Base-by-base conservation (phyloP, 148 eudicot genomes). In the Drosera capensis region DNA sequence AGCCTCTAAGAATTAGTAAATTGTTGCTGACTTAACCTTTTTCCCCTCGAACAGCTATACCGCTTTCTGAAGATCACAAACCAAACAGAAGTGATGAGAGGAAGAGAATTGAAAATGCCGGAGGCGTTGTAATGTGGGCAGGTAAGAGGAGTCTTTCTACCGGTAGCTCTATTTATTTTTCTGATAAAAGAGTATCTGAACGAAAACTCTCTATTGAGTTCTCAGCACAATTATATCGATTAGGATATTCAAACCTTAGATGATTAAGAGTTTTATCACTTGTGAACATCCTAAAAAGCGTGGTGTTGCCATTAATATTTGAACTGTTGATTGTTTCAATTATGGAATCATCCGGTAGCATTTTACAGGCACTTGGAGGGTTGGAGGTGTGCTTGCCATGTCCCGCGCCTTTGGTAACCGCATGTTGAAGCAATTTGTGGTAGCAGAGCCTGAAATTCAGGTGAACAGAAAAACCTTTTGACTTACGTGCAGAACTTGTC, bases 401-500 rank as follows among this genome's bases (percentile, higher is more conserved):
- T 90, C 99, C 24, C 95, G 99, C 58, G 99, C 99, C 65, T 90
- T 90, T 68, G 95, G 95, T 12, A 79, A 90, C 51, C 93, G 99
- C 47, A 84, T 90, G 99, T 64, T 90, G 61, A 90, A 90, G 68
- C 99, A 90, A 52, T 90, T 56, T 63, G 99, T 85, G 24, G 85
- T 90, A 39, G 95, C 94, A 24, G 99, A 90, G 49, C 99, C 99
- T 58, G 99, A 90, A 77, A 90, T 90, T 60, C 99, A 85, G 95
- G 99, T 84, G 48, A 34, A 4, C 31, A 5, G 11, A 5, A 11
- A 28, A 28, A 28, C 11, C 31, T 5, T 28, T 28, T 28, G 11
- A 28, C 5, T 28, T 11, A 28, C 40, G 3, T 0, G 40, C 40
- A 8, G 14, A 15, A 7, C 18, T 14, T 39, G 17, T 1, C 8